These are phyloP conservation scores for Cutaneotrichosporon daszewskae DNA, from an alignment of 1,284 basidiomycete genomes.

Conservation along the genomic window DNA sequence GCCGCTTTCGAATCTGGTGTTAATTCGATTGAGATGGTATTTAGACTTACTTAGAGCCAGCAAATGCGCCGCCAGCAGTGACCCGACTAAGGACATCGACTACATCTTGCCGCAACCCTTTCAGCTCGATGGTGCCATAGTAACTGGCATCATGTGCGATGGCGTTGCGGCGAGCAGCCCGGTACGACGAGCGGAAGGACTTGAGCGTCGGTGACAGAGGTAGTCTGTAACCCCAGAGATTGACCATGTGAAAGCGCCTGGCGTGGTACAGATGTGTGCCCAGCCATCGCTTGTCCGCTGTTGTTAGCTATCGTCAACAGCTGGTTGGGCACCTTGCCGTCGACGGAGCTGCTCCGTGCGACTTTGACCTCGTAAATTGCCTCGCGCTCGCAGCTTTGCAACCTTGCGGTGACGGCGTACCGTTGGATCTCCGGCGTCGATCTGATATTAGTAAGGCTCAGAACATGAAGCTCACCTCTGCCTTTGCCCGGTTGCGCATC, in stretches of 20 bases:
- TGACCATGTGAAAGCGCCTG: conserved; percentile 86
- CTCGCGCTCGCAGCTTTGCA: conserved; percentile 31
- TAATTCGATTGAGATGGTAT: not conserved
- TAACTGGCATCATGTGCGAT: conserved; percentile 87
- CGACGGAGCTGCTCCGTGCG: conserved; percentile 32
- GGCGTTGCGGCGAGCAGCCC: conserved; percentile 72
- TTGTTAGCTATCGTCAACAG: not conserved
- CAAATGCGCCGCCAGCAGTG: conserved; percentile 26
- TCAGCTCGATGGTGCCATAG: conserved; percentile 65
- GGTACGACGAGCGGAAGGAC: conserved; percentile 76
- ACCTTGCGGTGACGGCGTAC: conserved; percentile 50
- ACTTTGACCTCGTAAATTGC: conserved; percentile 27
- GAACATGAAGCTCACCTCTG: conserved; percentile 59
- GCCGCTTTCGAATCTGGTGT: conserved; percentile 56
- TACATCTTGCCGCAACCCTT: conserved; percentile 58
- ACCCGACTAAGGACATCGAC: conserved; percentile 52
- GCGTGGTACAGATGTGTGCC: conserved; percentile 93
- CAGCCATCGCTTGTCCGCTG: conserved; percentile 79
- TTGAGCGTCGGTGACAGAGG: conserved; percentile 82
- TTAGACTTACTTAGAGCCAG: conserved; percentile 30
- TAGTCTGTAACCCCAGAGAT: conserved; percentile 83
- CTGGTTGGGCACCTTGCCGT: conserved; percentile 21
- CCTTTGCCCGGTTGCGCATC: conserved; percentile 67
- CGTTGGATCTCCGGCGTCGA: conserved; percentile 66
- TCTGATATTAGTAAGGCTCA: conserved; percentile 52